Evolutionary conservation across 129 eudicot species (phyloP).

Genomic region (Flaveria trinervia): DNA sequence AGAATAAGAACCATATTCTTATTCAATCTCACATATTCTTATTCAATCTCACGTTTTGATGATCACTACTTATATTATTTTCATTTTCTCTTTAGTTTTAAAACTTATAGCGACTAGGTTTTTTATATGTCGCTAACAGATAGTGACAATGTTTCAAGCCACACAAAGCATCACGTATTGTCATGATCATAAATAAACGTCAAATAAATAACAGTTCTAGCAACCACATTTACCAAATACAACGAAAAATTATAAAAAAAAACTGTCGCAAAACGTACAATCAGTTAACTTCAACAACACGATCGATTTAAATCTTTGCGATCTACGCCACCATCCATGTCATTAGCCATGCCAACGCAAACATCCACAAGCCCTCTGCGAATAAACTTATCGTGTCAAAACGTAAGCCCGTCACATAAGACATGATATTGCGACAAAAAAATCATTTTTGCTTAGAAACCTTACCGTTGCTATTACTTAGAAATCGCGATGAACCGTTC

Average conservation of each 20-base stretch:
- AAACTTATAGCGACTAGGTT: background rate
- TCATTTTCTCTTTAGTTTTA: background rate
- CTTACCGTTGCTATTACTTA: slow-evolving; percentile 41
- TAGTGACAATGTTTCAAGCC: background rate
- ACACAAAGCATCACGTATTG: background rate
- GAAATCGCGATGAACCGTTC: slow-evolving; percentile 41
- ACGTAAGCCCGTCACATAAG: background rate
- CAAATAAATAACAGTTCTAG: background rate
- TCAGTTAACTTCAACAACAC: background rate
- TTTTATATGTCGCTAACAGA: background rate
- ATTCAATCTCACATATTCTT: slow-evolving; percentile 11
- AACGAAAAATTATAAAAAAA: background rate
- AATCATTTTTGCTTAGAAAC: background rate
- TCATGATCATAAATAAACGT: background rate
- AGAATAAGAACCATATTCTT: slow-evolving; percentile 32
- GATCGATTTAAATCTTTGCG: background rate
- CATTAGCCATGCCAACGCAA: slow-evolving; percentile 20
- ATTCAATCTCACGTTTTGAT: background rate
- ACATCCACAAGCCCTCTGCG: slow-evolving; percentile 31
- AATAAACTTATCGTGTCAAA: slow-evolving; percentile 3
- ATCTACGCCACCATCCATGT: slow-evolving; percentile 25
- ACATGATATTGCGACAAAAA: background rate
- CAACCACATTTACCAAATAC: background rate
- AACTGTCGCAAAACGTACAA: background rate
- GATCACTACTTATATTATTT: background rate